Evolutionary conservation across 805 yeast genomes (phyloP).

Genomic region (Hanseniaspora singularis): DNA sequence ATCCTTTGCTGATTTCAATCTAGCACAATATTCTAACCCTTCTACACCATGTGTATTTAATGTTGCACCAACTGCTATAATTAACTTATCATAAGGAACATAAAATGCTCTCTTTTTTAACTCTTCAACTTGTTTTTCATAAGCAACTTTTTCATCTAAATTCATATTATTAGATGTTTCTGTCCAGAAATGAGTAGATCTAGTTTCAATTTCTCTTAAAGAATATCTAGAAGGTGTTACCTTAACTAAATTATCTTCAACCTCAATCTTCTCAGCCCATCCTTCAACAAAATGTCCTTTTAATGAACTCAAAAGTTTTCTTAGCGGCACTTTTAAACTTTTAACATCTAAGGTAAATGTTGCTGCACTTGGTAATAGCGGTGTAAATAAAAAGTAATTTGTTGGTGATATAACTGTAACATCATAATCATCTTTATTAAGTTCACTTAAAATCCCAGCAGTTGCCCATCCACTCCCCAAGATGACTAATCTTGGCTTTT

Average conservation of each 20-base stretch:
- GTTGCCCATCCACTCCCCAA: conserved; percentile 67
- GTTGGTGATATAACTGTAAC: conserved; percentile 59
- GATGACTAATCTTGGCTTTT: conserved; percentile 45
- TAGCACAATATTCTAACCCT: conserved; percentile 51
- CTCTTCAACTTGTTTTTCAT: conserved; percentile 36
- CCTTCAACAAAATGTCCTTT: conserved; percentile 55
- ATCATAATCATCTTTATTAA: conserved; percentile 46
- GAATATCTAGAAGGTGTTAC: conserved; percentile 36
- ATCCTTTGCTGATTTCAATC: conserved; percentile 56
- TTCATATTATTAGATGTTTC: conserved; percentile 49
- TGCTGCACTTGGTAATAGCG: conserved; percentile 57
- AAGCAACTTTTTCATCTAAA: conserved; percentile 44
- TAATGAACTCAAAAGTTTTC: conserved; percentile 41
- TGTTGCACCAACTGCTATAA: conserved; percentile 57
- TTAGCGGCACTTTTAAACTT: conserved; percentile 51
- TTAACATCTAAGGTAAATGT: conserved; percentile 58
- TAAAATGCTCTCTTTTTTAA: conserved; percentile 40
- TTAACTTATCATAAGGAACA: conserved; percentile 60
- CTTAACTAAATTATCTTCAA: conserved; percentile 45
- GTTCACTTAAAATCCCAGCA: conserved; percentile 42
- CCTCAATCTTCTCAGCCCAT: conserved; percentile 46
- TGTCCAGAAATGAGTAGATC: conserved; percentile 39
- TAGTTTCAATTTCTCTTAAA: conserved; percentile 26
- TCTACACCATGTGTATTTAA: conserved; percentile 60
- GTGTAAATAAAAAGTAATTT: conserved; percentile 58